Percentiles rank a stretch among this genome's conserved stretches.
These are phyloP conservation scores for Neopestalotiopsis rosae DNA, from an alignment of 2,329 filamentous ascomycete genomes.

Conservation along the genomic window DNA sequence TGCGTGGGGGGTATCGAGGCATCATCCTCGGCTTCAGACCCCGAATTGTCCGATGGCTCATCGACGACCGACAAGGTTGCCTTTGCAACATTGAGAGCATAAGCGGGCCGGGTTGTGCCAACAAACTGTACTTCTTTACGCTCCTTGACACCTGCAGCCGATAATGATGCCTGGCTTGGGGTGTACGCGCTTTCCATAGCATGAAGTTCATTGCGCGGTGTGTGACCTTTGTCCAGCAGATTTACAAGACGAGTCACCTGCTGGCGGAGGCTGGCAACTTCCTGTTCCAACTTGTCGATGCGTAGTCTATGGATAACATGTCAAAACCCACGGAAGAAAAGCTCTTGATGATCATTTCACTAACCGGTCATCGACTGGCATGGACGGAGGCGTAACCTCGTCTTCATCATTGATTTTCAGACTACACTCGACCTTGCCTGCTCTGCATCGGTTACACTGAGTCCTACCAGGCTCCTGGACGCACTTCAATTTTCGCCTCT, in stretches of 20 bases:
- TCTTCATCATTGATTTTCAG: background rate
- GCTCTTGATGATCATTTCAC: background rate
- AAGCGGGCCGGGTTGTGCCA: constrained; percentile 9
- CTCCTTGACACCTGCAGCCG: constrained; percentile 8
- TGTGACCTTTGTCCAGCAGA: background rate
- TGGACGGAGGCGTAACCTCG: background rate
- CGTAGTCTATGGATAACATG: background rate
- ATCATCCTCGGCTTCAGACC: background rate
- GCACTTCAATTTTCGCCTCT: constrained; percentile 13
- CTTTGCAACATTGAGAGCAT: constrained; percentile 7
- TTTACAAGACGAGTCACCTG: constrained; percentile 6
- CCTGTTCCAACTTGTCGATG: constrained; percentile 3
- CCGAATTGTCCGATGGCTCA: background rate
- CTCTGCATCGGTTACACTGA: constrained; percentile 3
- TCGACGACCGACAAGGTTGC: constrained; percentile 6
- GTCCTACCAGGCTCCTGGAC: background rate
- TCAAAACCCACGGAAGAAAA: background rate
- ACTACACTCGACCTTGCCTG: constrained; percentile 6
- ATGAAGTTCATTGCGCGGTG: background rate
- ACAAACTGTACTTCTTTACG: constrained; percentile 15
- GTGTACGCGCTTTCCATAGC: background rate
- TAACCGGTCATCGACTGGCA: constrained; percentile 3
- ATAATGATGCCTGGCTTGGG: constrained; percentile 3
- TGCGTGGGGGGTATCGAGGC: background rate
- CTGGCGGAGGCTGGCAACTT: constrained; percentile 8